Evolutionary conservation across 345 rosid species (phyloP).

Genomic region (Microcos paniculata): DNA sequence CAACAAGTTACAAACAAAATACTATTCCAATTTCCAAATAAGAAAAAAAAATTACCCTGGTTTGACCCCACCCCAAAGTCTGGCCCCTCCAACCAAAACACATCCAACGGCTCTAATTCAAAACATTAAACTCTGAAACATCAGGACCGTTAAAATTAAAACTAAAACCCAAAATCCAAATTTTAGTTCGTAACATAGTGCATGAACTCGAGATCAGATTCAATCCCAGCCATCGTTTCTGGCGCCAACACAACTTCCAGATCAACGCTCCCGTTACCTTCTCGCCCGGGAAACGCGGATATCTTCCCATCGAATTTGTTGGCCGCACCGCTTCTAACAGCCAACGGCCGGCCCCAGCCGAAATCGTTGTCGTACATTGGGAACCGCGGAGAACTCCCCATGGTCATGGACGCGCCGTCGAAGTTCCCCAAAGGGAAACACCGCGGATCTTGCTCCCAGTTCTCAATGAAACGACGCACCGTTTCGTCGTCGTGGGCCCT

Average conservation of each 20-base stretch:
- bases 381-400: conserved; percentile 92
- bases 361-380: conserved; percentile 97
- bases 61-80: neutral
- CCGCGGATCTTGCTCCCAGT: conserved; percentile 79
- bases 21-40: neutral
- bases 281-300: conserved; percentile 91
- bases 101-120: neutral
- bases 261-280: conserved; percentile 74
- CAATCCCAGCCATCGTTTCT: conserved; percentile 76
- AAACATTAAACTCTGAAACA: neutral
- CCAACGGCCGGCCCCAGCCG: conserved; percentile 95
- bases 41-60: neutral
- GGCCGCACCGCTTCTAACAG: conserved; percentile 77
- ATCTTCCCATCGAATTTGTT: conserved; percentile 97
- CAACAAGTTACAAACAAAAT: neutral
- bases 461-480: conserved; percentile 45
- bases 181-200: conserved; percentile 40
- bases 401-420: conserved; percentile 82
- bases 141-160: neutral
- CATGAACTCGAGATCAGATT: conserved; percentile 75
- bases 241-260: conserved; percentile 85
- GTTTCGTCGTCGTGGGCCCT: conserved; percentile 51
- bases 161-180: neutral
- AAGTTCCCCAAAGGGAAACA: conserved; percentile 85
- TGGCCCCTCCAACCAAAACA: neutral